Base-by-base conservation (phyloP, 306 rosid species). In the Rosa chinensis region DNA sequence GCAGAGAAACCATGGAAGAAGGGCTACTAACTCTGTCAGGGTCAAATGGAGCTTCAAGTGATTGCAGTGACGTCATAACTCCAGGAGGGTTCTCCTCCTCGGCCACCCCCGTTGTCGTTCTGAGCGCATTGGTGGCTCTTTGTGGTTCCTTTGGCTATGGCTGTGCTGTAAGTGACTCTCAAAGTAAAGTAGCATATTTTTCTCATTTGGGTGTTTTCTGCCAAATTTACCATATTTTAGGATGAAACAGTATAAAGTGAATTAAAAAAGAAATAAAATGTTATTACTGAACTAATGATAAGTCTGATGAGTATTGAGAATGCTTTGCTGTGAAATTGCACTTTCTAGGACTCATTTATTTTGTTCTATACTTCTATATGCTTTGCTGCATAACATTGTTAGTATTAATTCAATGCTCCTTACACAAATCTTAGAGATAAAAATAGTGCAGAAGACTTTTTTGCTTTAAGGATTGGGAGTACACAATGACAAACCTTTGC, bases 91-190 rank as follows among this genome's bases (percentile, higher is more conserved):
- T 32, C 37, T 69, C 61, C 6, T 55, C 61, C 21, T 81, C 59
- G 6, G 55, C 59, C 52, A 80, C 79, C 6, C 28, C 18, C 21
- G 69, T 20, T 44, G 70, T 80, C 18, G 20, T 74, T 56, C 61
- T 80, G 37, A 75, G 84, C 76, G 40, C 70, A 52, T 18, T 67
- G 14, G 72, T 62, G 37, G 83, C 66, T 14, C 50, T 25, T 6
- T 48, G 53, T 14, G 61, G 59, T 44, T 20, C 73, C 42, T 75
- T 63, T 47, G 55, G 39, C 66, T 7, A 6, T 28, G 84, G 79
- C 49, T 64, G 39, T 56, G 45, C 64, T 21, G 83, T 74, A 44
- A 53, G 75, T 40, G 0, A 14, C 21, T 39, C 14, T 35, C 77
- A 3, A 7, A 17, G 8, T 61, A 11, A 4, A 28, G 37, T 32